phyloP scores from a whole-genome alignment of 805 yeast genomes.

The Ogataea kodamae region DNA sequence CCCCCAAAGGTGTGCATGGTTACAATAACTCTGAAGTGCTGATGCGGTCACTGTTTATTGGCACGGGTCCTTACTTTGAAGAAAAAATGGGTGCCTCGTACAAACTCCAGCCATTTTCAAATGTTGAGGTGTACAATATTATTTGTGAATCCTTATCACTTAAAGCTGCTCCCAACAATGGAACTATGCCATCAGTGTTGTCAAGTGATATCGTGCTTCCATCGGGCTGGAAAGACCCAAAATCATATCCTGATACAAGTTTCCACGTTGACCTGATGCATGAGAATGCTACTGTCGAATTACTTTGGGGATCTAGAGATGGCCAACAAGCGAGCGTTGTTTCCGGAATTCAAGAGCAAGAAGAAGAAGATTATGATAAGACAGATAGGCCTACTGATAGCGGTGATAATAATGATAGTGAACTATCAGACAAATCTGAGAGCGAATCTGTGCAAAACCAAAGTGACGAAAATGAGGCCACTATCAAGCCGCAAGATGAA shows the following conservation, averaged over 20 bases:
- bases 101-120: conserved; percentile 61
- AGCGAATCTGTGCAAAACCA: conserved; percentile 13
- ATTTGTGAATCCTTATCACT: conserved; percentile 60
- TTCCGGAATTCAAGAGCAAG: conserved; percentile 2
- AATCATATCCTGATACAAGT: conserved; percentile 47
- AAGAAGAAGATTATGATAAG: conserved; percentile 8
- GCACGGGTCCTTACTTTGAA: conserved; percentile 74
- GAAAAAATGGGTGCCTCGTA: conserved; percentile 27
- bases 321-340: conserved; percentile 1
- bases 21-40: conserved; percentile 71
- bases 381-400: too few species aligned
- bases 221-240: conserved; percentile 44
- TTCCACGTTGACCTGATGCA: conserved; percentile 41
- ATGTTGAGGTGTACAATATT: conserved; percentile 70
- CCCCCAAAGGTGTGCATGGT: conserved; percentile 81
- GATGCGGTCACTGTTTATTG: conserved; percentile 82
- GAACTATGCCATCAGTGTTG: conserved; percentile 37
- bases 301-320: conserved; percentile 26
- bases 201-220: conserved; percentile 32
- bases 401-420: conserved; percentile 16
- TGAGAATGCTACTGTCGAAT: conserved; percentile 51
- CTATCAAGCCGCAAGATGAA: conserved; percentile 14
- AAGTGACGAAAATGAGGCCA: conserved; percentile 16
- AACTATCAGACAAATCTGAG: conserved; percentile 11
- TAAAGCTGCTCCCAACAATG: conserved; percentile 59